Evolutionary conservation across 331 rosid species (phyloP).

Genomic region (Spiraea crenata): DNA sequence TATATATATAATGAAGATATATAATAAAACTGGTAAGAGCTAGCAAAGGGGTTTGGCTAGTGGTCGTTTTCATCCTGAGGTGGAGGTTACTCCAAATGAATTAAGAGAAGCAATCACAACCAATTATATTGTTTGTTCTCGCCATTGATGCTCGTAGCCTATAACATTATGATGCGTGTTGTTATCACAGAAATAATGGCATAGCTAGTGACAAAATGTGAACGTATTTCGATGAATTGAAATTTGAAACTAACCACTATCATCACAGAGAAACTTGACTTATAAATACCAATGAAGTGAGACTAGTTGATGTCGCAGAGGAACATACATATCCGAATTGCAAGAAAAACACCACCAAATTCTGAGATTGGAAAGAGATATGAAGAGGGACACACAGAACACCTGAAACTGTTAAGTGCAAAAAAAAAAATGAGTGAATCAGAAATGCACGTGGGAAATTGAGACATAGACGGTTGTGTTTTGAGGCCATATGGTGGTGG

Average conservation of each 20-base stretch:
- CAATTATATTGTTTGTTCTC: constrained; percentile 22
- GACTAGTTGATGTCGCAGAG: no score
- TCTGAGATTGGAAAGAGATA: constrained; percentile 15
- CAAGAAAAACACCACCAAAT: constrained; percentile 31
- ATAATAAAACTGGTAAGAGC: constrained; percentile 33
- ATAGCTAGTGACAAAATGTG: no score
- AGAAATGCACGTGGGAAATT: constrained; percentile 53
- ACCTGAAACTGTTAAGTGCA: constrained; percentile 42
- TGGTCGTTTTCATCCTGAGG: constrained; percentile 79
- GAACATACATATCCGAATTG: constrained; percentile 21
- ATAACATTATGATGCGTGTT: constrained; percentile 23
- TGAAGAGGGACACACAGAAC: constrained; percentile 13
- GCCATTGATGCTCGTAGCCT: not conserved
- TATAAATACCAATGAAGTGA: no score
- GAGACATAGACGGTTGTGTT: constrained; percentile 15
- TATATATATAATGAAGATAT: not conserved
- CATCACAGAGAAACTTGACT: no score
- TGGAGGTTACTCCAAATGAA: constrained; percentile 62
- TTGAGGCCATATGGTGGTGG: constrained; percentile 23
- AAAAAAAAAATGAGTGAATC: constrained; percentile 21
- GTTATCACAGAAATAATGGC: constrained; percentile 36
- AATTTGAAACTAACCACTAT: no score
- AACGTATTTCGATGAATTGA: no score
- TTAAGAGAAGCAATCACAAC: constrained; percentile 52
- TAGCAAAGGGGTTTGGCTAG: constrained; percentile 56